These are phyloP conservation scores for Rhodamnia argentea DNA, from an alignment of 345 rosid species.

Conservation along the genomic window DNA sequence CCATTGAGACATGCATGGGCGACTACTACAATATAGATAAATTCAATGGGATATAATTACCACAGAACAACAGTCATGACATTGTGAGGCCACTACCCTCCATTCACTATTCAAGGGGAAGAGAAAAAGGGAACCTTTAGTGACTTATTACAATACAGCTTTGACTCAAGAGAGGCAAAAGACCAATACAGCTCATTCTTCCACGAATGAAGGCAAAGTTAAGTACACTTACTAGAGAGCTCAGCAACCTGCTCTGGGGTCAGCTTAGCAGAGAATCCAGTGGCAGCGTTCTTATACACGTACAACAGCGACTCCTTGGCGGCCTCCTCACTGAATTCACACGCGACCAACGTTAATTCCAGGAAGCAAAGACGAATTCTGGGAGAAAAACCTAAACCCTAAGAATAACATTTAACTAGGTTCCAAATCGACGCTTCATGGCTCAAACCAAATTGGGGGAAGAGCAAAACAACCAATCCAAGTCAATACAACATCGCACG, in stretches of 20 bases:
- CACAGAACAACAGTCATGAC: not conserved
- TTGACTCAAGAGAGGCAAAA: not conserved
- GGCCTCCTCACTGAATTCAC: constrained; percentile 46
- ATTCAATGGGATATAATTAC: not conserved
- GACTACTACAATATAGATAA: not conserved
- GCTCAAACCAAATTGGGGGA: not conserved
- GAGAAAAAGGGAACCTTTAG: not conserved
- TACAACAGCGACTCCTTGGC: constrained; percentile 73
- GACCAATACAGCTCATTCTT: not conserved
- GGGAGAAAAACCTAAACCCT: not conserved
- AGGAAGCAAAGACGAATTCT: not conserved
- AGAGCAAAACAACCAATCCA: not conserved
- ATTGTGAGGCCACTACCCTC: not conserved
- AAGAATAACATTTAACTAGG: not conserved
- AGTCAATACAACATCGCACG: not conserved
- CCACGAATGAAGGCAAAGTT: not conserved
- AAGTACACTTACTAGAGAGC: constrained; percentile 40
- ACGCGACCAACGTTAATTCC: not conserved
- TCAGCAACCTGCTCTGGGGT: constrained; percentile 67
- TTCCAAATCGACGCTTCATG: not conserved
- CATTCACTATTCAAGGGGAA: not conserved
- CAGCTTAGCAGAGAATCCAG: constrained; percentile 87
- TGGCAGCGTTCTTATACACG: constrained; percentile 72
- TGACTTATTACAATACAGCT: not conserved
- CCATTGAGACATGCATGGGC: not conserved